These are phyloP conservation scores for Karstenula rhodostoma DNA, from an alignment of 2,329 filamentous ascomycete genomes.

Conservation along the genomic window DNA sequence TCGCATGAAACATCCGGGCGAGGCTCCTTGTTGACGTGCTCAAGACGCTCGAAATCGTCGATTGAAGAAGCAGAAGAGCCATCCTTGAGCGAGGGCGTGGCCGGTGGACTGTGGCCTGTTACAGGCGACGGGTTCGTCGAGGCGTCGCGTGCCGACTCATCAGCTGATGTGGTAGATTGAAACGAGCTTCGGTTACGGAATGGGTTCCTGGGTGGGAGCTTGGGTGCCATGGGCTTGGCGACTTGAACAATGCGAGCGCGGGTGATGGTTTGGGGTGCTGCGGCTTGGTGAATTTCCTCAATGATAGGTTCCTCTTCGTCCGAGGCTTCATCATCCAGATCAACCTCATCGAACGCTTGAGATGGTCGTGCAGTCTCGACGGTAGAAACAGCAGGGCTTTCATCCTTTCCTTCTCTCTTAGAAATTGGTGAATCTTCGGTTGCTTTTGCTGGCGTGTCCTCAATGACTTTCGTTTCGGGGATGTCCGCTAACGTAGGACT, in stretches of 20 bases:
- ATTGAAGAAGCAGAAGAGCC: conserved; percentile 45
- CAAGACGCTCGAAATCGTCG: conserved; percentile 39
- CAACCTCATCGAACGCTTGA: conserved; percentile 49
- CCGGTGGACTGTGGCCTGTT: conserved; percentile 37
- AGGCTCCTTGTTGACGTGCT: conserved; percentile 35
- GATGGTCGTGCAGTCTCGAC: conserved; percentile 29
- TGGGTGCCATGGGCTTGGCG: conserved; percentile 78
- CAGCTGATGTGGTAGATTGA: conserved; percentile 38
- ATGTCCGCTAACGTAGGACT: conserved; percentile 45
- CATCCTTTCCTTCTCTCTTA: conserved; percentile 18
- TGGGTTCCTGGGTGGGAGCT: conserved; percentile 79
- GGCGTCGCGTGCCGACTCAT: conserved; percentile 26
- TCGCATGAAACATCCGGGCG: conserved; percentile 34
- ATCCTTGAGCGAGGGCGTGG: conserved; percentile 46
- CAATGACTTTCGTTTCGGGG: conserved; percentile 40
- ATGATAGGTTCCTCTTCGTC: conserved; percentile 71
- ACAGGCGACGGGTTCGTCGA: conserved; percentile 32
- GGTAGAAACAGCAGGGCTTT: conserved; percentile 18
- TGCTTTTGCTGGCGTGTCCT: conserved; percentile 25
- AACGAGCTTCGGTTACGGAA: conserved; percentile 57
- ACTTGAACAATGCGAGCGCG: conserved; percentile 86
- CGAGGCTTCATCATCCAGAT: conserved; percentile 60
- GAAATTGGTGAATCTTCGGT: conserved; percentile 27
- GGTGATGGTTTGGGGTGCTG: conserved; percentile 72
- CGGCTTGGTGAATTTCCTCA: conserved; percentile 71